These are phyloP conservation scores for Cucurbitaria berberidis DNA, from an alignment of 2,329 filamentous ascomycete species.

Conservation along the genomic window DNA sequence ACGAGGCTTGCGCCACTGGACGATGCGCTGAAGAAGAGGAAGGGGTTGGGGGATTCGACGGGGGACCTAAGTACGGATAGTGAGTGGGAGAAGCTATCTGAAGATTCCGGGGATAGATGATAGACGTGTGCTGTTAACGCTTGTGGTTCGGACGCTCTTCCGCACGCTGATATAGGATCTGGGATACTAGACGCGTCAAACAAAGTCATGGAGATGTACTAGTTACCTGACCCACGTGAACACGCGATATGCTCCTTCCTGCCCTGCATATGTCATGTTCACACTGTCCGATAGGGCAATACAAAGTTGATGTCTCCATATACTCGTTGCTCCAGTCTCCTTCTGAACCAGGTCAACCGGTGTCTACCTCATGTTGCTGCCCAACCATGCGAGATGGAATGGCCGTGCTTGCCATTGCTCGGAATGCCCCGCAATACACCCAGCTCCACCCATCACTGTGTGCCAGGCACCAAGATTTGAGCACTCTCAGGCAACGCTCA, in stretches of 20 bases:
- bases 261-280: slow-evolving; percentile 11
- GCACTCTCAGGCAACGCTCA: slow-evolving; percentile 24
- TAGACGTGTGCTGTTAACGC: not conserved
- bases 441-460: slow-evolving; percentile 32
- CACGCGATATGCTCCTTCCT: slow-evolving; percentile 22
- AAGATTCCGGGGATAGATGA: slow-evolving; percentile 48
- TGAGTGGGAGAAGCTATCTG: slow-evolving; percentile 94
- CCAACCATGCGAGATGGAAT: slow-evolving; percentile 10
- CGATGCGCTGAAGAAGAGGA: slow-evolving; percentile 54
- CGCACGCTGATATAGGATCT: slow-evolving; percentile 3
- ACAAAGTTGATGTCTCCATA: not conserved
- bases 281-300: not conserved
- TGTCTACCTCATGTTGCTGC: slow-evolving; percentile 15
- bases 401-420: slow-evolving; percentile 9
- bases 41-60: slow-evolving; percentile 54
- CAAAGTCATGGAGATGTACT: slow-evolving; percentile 6
- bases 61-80: slow-evolving; percentile 81
- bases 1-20: slow-evolving; percentile 40
- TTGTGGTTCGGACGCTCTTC: slow-evolving; percentile 4
- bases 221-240: slow-evolving; percentile 27
- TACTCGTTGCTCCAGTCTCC: not conserved
- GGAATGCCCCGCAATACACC: slow-evolving; percentile 37
- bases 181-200: slow-evolving; percentile 12
- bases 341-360: not conserved
- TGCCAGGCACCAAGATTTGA: slow-evolving; percentile 11